phyloP scores from a whole-genome alignment of 2,329 filamentous ascomycete species.

The Leptoxyphium fumago region DNA sequence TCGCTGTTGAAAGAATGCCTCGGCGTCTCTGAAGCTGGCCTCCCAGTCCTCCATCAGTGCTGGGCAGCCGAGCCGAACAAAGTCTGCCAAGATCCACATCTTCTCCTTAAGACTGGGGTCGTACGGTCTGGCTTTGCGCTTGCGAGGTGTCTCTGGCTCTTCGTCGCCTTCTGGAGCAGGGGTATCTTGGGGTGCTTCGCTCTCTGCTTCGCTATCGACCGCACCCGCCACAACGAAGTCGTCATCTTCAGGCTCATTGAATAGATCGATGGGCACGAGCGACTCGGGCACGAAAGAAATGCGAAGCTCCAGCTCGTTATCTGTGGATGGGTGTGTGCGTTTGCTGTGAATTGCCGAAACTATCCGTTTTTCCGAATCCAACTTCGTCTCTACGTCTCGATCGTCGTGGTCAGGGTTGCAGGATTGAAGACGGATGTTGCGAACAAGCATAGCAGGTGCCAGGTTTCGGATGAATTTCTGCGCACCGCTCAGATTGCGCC shows the following conservation, averaged over 20 bases:
- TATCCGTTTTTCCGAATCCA: slow-evolving; percentile 35
- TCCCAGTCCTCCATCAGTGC: slow-evolving; percentile 53
- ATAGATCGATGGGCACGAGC: slow-evolving; percentile 64
- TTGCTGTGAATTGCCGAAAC: slow-evolving; percentile 53
- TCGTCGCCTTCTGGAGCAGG: slow-evolving; percentile 11
- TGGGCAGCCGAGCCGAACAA: slow-evolving; percentile 51
- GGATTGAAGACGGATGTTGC: slow-evolving; percentile 34
- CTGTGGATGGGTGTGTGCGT: slow-evolving; percentile 58
- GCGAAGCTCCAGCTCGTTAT: slow-evolving; percentile 61
- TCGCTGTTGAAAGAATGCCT: slow-evolving; percentile 12
- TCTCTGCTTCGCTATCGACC: slow-evolving; percentile 21
- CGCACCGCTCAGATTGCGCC: slow-evolving; percentile 64
- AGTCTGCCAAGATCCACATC: slow-evolving; percentile 52
- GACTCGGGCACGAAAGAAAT: slow-evolving; percentile 62
- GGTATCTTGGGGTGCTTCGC: slow-evolving; percentile 4
- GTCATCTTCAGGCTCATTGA: slow-evolving; percentile 54
- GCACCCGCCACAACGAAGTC: slow-evolving; percentile 23
- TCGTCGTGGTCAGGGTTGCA: slow-evolving; percentile 22
- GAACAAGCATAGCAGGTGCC: slow-evolving; percentile 58
- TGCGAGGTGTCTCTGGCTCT: slow-evolving; percentile 20
- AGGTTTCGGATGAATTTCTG: slow-evolving; percentile 72
- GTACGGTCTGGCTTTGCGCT: slow-evolving; percentile 34
- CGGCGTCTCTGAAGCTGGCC: slow-evolving; percentile 20
- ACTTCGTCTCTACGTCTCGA: neutral
- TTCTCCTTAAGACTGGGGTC: slow-evolving; percentile 53